Conservation (phyloP, 2,329 filamentous ascomycete genomes). For the Chrysosporium queenslandicum region DNA sequence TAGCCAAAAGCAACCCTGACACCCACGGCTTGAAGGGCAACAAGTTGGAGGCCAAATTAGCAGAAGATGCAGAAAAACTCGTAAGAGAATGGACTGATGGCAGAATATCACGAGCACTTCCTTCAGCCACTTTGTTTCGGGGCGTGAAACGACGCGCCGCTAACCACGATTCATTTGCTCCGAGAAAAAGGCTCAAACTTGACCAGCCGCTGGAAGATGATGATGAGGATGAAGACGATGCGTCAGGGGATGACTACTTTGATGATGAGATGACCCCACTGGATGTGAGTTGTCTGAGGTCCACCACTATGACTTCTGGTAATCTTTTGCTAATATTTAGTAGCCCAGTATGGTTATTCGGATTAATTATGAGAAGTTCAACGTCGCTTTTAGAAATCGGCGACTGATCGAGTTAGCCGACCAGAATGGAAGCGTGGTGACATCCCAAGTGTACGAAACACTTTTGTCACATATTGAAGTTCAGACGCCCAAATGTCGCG, state of each 20-base stretch:
- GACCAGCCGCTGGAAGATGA: conserved; percentile 19
- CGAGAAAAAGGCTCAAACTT: conserved; percentile 16
- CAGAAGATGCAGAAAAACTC: conserved; percentile 23
- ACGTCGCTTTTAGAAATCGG: conserved; percentile 70
- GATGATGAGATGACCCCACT: conserved; percentile 28
- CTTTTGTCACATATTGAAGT: conserved; percentile 62
- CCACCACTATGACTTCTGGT: background rate
- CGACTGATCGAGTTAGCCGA: conserved; percentile 63
- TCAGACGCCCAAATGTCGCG: conserved; percentile 56
- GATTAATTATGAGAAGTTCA: conserved; percentile 75
- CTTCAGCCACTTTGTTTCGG: conserved; percentile 27
- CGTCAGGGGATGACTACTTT: conserved; percentile 10
- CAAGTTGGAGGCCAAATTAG: conserved; percentile 28
- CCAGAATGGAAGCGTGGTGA: conserved; percentile 60
- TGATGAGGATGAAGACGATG: conserved; percentile 26
- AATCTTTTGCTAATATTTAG: conserved; percentile 6
- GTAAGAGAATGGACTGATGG: conserved; percentile 29
- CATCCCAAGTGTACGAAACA: conserved; percentile 66
- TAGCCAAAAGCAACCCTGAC: conserved; percentile 25
- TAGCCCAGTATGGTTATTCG: conserved; percentile 64
- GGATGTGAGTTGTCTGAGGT: conserved; percentile 27
- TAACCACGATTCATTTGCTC: conserved; percentile 17
- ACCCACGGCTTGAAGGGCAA: conserved; percentile 32
- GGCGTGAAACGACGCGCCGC: conserved; percentile 28
- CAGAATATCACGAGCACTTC: conserved; percentile 27